phyloP scores from a whole-genome alignment of 1,284 basidiomycete genomes.

The Cryptococcus hybrid region DNA sequence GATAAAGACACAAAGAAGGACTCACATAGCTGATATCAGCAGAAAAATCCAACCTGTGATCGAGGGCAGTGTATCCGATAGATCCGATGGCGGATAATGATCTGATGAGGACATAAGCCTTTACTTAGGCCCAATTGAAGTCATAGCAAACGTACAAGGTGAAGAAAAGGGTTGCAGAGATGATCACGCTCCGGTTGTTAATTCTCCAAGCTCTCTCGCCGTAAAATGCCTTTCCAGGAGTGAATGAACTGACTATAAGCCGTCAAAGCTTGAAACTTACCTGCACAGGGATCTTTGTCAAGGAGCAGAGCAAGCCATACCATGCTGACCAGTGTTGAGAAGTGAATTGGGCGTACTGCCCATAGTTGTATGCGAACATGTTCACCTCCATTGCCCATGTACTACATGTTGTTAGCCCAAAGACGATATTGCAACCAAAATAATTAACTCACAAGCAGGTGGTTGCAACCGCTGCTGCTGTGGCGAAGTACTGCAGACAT shows the following conservation, averaged over 20 bases:
- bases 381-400: constrained; percentile 15
- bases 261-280: constrained; percentile 1
- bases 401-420: background rate
- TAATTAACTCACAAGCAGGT: background rate
- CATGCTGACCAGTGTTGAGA: constrained; percentile 15
- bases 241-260: no score
- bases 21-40: no score
- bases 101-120: background rate
- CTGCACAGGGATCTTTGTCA: constrained; percentile 16
- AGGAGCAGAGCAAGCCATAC: constrained; percentile 11
- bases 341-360: constrained; percentile 11
- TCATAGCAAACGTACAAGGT: constrained; percentile 1
- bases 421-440: background rate
- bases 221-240: constrained; percentile 7
- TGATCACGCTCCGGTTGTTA: constrained; percentile 5
- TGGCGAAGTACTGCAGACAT: background rate
- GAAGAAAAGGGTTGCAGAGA: constrained; percentile 7
- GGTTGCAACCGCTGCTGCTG: background rate
- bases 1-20: no score
- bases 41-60: background rate
- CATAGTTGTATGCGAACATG: constrained; percentile 14
- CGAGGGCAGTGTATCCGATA: constrained; percentile 7
- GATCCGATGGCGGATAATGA: constrained; percentile 11
- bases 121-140: no score
- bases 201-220: constrained; percentile 18